Conservation (phyloP, 202 grass and related monocot species). For the Musa balbisiana region DNA sequence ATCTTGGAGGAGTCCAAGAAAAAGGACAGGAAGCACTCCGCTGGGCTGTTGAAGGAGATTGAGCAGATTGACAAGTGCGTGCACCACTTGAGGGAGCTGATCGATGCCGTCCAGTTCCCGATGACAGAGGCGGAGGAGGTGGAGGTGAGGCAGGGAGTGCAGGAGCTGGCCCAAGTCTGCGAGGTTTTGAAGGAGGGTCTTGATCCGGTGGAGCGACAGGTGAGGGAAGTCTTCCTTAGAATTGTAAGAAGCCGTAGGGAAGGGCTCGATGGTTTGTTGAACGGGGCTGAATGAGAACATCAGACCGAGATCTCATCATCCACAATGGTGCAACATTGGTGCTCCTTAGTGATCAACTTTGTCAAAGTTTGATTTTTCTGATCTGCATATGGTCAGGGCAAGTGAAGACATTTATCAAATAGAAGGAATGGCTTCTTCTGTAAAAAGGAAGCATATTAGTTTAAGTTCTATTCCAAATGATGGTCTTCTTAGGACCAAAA, state of each 20-base stretch:
- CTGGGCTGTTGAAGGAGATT: background rate
- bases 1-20: slow-evolving; percentile 1
- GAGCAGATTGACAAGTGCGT: background rate
- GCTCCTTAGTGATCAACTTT: no score
- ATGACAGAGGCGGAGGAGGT: background rate
- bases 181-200: background rate
- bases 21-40: background rate
- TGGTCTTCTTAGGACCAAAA: no score
- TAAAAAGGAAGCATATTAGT: no score
- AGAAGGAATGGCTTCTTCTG: no score
- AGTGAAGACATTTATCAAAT: no score
- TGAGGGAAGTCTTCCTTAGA: background rate
- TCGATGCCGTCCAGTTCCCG: background rate
- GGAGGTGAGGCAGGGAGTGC: background rate
- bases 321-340: no score
- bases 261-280: background rate
- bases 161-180: background rate
- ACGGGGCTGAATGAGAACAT: no score
- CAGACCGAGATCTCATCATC: no score
- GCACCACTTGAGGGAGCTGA: background rate
- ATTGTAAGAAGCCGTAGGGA: slow-evolving; percentile 3
- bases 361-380: no score
- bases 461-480: no score
- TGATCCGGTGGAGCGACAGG: slow-evolving; percentile 5
- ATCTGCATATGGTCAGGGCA: no score